Evolutionary conservation across 306 rosid genomes (phyloP), one percentile per base, ranked within the genome.

Genomic region (Cotoneaster glaucophyllus): DNA sequence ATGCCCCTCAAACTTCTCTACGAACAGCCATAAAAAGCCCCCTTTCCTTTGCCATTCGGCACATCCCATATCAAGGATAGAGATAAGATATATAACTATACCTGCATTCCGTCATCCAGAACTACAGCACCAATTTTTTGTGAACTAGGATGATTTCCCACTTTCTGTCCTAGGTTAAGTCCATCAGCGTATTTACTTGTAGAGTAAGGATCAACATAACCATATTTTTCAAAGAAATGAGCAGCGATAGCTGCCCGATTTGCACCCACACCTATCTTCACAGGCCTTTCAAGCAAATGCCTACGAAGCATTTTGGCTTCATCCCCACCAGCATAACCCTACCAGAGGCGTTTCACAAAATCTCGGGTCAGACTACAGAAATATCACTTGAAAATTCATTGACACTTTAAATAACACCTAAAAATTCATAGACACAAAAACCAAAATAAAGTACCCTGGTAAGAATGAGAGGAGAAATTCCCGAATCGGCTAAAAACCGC

Each of bases 301-400:
- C 98, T 92, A 39, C 28, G 84, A 22, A 95, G 95, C 97, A 95
- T 95, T 83, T 78, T 89, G 77, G 92, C 90, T 78, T 95, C 98
- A 82, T 95, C 98, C 32, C 98, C 97, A 68, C 97, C 92, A 68
- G 90, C 92, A 90, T 95, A 95, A 73, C 98, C 98, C 98, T 95
- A 81, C 69, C 56, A 80, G 48, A 65, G 48, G 37, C 68, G 70
- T 69, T 53, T 79, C 29, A 76, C 67, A 44, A 58, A 28, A 37
- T 41, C 52, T 73, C 34, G 7, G 62, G 54, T 59, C 34, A 74
- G 11, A 76, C 69, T 69, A 34, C 19, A 82, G 14, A 65, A 79
- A 69, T 37, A 37, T 14, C 39, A 69, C 68, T n/a, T 37, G 14
- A 64, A 56, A 69, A 58, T 44, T 24, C 43, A 71, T 70, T 29